Evolutionary conservation across 768 basidiomycete species (phyloP).

Genomic region (Macrolepiota fuliginosa): DNA sequence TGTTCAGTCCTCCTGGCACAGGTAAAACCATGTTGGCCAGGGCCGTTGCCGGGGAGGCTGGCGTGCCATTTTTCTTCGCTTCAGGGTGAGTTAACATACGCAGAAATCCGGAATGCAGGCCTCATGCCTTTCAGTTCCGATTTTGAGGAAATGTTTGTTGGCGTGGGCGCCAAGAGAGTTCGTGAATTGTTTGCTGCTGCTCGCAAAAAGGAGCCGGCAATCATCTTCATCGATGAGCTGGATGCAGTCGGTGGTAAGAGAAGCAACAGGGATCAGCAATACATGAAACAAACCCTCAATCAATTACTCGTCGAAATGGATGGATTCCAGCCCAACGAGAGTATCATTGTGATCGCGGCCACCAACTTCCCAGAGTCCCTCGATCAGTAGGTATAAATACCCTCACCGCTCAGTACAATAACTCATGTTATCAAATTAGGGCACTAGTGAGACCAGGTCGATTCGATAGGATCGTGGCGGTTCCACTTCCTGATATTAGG

Average conservation of each 20-base stretch:
- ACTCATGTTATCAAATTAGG: conserved; percentile 35
- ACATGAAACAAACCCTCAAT: conserved; percentile 93
- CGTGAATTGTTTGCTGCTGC: conserved; percentile 94
- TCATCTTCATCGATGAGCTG: conserved; percentile 97
- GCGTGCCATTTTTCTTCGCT: conserved; percentile 96
- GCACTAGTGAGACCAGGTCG: conserved; percentile 95
- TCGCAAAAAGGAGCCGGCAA: conserved; percentile 91
- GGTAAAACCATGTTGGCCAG: conserved; percentile 98
- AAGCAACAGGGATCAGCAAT: conserved; percentile 78
- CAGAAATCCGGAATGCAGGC: conserved; percentile 1
- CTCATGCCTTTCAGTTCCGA: conserved; percentile 57
- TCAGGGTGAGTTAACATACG: conserved; percentile 58
- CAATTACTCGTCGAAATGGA: conserved; percentile 97
- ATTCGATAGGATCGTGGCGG: conserved; percentile 91
- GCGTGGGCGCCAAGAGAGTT: conserved; percentile 92
- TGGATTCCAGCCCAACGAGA: conserved; percentile 91
- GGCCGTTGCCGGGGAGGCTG: conserved; percentile 97
- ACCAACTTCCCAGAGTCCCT: conserved; percentile 96
- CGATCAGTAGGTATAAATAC: conserved; percentile 63
- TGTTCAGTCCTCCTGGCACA: conserved; percentile 73
- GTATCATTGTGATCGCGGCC: conserved; percentile 94
- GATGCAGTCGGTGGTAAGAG: conserved; percentile 94
- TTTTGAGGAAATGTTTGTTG: conserved; percentile 98
- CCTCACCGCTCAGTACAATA: conserved; percentile 4
- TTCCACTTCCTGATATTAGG: conserved; percentile 92